Evolutionary conservation across 2,329 filamentous ascomycete species (phyloP), one percentile per base, ranked within the genome.

Genomic region (Talaromyces funiculosus): DNA sequence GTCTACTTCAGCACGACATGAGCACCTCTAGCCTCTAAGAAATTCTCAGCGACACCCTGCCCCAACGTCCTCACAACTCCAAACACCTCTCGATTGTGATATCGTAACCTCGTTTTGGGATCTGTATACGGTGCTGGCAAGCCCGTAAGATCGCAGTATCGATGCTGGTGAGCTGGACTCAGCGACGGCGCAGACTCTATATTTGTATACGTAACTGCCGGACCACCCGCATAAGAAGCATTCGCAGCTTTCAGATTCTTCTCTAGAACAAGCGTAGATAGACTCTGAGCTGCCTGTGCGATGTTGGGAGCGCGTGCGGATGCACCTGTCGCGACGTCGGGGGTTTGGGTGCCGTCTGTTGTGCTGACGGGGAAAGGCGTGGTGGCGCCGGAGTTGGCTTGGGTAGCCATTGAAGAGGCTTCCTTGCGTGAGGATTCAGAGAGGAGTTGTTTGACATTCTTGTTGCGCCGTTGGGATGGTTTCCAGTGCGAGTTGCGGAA

Each of bases 371-470:
- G 18, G 71, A 76, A 63, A 64, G 90, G 88, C 1, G 92, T 95
- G 6, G 84, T 90, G 57, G 86, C 82, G 66, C 92, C 92, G 70
- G 89, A 92, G 73, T 90, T 90, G 70, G 89, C 88, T 72, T 90
- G 88, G 0, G 90, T 96, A 16, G 89, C 90, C 70, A 92, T 82
- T 37, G 90, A 83, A 3, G 92, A 96, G n/a, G 91, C 90, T 79
- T 97, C 93, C 71, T 89, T 90, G 67, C 91, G 88, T 22, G 90
- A 86, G 12, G 89, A 90, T 70, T 99, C 94, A 62, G 91, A 89
- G 63, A 99, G 83, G 64, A 99, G 94, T 68, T 96, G 90, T 77
- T 97, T 97, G 77, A 97, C 88, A 76, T 96, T 97, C 81, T 99
- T 99, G 84, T 99, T 99, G 76, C 94, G 90, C 56, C 94, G 92